Evolutionary conservation across 2,329 filamentous ascomycete genomes (phyloP), one percentile per base, ranked within the genome.

Genomic region (Diplocarpon rosae): DNA sequence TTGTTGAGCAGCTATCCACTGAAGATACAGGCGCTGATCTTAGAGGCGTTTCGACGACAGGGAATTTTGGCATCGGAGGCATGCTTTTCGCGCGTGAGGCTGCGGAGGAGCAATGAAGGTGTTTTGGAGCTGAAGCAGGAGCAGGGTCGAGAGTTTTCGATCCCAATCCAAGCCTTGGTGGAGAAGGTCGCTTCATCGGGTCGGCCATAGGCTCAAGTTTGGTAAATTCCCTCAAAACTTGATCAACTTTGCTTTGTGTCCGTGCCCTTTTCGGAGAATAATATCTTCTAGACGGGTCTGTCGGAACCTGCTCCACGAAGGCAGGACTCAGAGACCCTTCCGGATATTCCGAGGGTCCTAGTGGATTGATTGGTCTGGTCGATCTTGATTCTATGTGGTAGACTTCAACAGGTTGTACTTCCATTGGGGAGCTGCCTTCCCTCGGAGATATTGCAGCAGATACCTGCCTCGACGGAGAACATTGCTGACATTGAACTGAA

Each of bases 111-210:
- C 36, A n/a, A n/a, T 39, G 42, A 3, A 39, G 20, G 28, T 43
- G 36, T 24, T 30, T 38, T 15, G 36, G 15, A 31, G 27, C 12
- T 20, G n/a, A 14, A 24, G 20, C 20, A 24, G 20, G 4, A 24
- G 20, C 20, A 24, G 20, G 7, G 20, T 24, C 20, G 20, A 24
- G 20, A 24, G 7, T 7, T 15, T 34, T 16, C 12, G 36, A 33
- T 28, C 30, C 37, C 28, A 15, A n/a, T 17, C 31, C 35, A 3
- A 43, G 27, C 31, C 28, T 30, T 37, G 39, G 35, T 9, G 45
- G 12, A 34, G 46, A 43, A 35, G 40, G 38, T 30, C 44, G 38
- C 39, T 55, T 55, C 37, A 49, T 43, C 15, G 48, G 50, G 43
- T 54, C 52, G 15, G 43, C 34, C 1, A 49, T 30, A 9, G 48